Percentiles rank a stretch among this genome's conserved stretches.
Conservation (phyloP, 768 basidiomycete genomes). For the Suillus paluster region DNA sequence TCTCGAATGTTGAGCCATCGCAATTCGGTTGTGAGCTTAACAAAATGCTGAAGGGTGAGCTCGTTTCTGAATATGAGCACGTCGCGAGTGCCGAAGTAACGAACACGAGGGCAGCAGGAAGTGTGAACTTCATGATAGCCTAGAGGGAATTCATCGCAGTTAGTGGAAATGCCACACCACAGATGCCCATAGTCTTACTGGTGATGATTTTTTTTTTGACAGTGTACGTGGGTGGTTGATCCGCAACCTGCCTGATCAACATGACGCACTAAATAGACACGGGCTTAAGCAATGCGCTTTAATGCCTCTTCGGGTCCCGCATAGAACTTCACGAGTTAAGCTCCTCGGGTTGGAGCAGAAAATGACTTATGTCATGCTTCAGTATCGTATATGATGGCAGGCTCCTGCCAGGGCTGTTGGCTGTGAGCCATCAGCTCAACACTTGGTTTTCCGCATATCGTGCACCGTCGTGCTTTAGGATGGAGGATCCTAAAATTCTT, state of each 20-base stretch:
- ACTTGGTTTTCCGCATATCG: not conserved
- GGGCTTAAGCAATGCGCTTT: not conserved
- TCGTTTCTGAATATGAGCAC: not conserved
- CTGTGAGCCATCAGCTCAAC: not conserved
- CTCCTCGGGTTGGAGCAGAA: not conserved
- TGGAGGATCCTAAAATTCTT: not conserved
- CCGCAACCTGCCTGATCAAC: not conserved
- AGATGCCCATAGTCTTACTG: not conserved
- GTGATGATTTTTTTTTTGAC: not conserved
- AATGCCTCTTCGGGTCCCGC: not conserved
- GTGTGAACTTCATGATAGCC: not conserved
- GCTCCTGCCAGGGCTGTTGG: not conserved
- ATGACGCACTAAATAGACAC: not conserved
- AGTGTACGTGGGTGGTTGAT: not conserved
- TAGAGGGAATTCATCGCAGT: not conserved
- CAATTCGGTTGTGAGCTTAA: not conserved
- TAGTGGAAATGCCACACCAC: not conserved
- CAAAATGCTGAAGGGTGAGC: not conserved
- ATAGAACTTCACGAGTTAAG: not conserved
- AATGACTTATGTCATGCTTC: not conserved
- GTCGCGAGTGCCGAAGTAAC: not conserved
- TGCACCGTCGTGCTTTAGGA: not conserved
- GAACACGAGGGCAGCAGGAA: not conserved
- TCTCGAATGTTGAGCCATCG: not conserved
- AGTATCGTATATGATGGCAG: not conserved